These are phyloP conservation scores for Botrytis squamosa DNA, from an alignment of 2,329 filamentous ascomycete species.

Conservation along the genomic window DNA sequence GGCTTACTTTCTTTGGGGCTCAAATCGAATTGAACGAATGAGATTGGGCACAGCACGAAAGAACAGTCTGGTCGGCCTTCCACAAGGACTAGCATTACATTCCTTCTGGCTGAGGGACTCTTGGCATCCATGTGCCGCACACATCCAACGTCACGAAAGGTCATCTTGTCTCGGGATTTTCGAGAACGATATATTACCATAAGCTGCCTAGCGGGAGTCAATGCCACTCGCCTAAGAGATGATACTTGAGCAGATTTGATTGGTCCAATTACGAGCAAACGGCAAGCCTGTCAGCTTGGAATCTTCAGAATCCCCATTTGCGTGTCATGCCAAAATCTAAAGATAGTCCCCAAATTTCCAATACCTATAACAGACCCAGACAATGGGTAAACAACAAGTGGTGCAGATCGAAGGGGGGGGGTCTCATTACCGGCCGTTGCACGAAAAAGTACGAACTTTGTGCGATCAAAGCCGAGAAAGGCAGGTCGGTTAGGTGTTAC, in stretches of 20 bases:
- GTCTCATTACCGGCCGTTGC: conserved; percentile 18
- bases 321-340: conserved; percentile 12
- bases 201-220: neutral
- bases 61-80: neutral
- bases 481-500: conserved; percentile 19
- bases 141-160: conserved; percentile 12
- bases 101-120: neutral
- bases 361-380: conserved; percentile 3
- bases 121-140: conserved; percentile 14
- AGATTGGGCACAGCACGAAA: neutral
- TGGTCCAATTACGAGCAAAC: conserved; percentile 12
- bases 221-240: neutral
- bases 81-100: neutral
- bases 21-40: neutral
- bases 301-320: conserved; percentile 13
- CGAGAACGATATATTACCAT: neutral
- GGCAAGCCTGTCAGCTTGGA: conserved; percentile 6
- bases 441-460: neutral
- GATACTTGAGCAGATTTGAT: neutral
- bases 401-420: neutral
- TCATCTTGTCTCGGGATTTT: conserved; percentile 2
- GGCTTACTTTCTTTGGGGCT: conserved; percentile 1
- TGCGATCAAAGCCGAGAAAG: neutral
- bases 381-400: conserved; percentile 17
- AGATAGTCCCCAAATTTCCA: conserved; percentile 6